These are phyloP conservation scores for Boletus rex-veris DNA, from an alignment of 768 basidiomycete genomes.

Conservation along the genomic window DNA sequence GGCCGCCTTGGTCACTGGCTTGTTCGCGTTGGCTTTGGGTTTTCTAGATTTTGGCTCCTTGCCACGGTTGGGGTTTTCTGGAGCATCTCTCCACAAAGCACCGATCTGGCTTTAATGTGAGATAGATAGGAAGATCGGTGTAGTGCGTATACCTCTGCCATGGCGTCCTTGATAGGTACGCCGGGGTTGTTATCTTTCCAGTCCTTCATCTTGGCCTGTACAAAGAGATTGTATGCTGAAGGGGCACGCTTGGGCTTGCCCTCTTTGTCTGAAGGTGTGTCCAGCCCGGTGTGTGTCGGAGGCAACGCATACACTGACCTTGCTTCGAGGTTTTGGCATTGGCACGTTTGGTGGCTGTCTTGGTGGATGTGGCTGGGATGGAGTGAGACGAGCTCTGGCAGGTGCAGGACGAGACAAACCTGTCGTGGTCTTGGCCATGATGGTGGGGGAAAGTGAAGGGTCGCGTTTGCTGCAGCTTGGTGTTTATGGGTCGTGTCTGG, in stretches of 20 bases:
- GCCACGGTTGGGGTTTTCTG: conserved; percentile 64
- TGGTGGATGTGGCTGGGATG: conserved; percentile 48
- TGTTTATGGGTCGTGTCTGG: conserved; percentile 26
- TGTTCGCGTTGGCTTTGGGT: conserved; percentile 35
- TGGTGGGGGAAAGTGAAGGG: conserved; percentile 31
- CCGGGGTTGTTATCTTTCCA: conserved; percentile 53
- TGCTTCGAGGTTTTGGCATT: conserved; percentile 42
- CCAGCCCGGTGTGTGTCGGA: not conserved
- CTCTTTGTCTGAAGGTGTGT: conserved; percentile 29
- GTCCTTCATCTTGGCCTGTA: conserved; percentile 52
- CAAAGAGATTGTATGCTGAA: conserved; percentile 56
- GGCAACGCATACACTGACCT: conserved; percentile 24
- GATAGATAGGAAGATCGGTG: conserved; percentile 1
- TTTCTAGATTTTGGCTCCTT: conserved; percentile 47
- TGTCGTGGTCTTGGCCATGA: conserved; percentile 55
- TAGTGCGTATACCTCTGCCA: conserved; percentile 37
- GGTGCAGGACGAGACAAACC: conserved; percentile 30
- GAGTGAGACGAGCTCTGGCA: conserved; percentile 1
- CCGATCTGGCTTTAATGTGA: conserved; percentile 43
- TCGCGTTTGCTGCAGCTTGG: not conserved
- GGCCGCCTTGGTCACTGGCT: not conserved
- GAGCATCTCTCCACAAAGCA: conserved; percentile 52
- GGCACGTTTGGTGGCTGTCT: conserved; percentile 53
- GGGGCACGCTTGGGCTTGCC: conserved; percentile 58
- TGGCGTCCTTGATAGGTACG: conserved; percentile 50